phyloP scores from a whole-genome alignment of 345 rosid genomes.

The Corchorus capsularis region DNA sequence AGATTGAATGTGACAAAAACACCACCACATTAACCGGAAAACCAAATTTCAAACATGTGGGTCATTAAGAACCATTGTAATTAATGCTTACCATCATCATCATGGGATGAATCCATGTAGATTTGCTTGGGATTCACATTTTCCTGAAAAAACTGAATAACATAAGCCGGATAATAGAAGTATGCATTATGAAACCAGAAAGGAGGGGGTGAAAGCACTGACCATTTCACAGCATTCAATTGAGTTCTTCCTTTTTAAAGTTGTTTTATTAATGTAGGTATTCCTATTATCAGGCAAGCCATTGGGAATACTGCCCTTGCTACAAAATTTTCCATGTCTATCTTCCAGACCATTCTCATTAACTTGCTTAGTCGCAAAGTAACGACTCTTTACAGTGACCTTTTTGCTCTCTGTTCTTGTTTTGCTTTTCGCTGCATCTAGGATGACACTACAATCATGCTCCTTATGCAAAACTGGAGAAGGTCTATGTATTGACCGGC shows the following conservation, averaged over 20 bases:
- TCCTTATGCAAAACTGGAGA: constrained; percentile 32
- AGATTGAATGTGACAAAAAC: background rate
- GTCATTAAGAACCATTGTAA: background rate
- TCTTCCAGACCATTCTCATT: constrained; percentile 36
- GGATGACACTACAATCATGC: constrained; percentile 28
- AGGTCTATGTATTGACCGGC: constrained; percentile 31
- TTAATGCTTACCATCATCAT: constrained; percentile 37
- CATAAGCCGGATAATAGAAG: constrained; percentile 18
- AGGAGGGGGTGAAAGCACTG: constrained; percentile 27
- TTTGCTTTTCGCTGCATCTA: constrained; percentile 38
- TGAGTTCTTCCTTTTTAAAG: constrained; percentile 62
- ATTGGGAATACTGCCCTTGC: constrained; percentile 30
- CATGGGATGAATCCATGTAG: constrained; percentile 40
- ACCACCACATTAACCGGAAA: background rate
- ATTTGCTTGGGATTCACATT: constrained; percentile 47
- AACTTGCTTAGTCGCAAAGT: constrained; percentile 57
- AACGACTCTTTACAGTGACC: constrained; percentile 63
- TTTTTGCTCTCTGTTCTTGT: constrained; percentile 47
- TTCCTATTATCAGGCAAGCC: constrained; percentile 28
- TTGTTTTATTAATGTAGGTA: constrained; percentile 27
- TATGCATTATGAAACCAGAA: background rate
- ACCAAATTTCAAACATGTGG: constrained; percentile 1
- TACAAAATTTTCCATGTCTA: constrained; percentile 33
- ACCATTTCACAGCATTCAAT: constrained; percentile 47
- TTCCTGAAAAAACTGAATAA: constrained; percentile 52